Base-by-base conservation (phyloP, 192 early-diverging fungal genomes). In the Coemansia pectinata region DNA sequence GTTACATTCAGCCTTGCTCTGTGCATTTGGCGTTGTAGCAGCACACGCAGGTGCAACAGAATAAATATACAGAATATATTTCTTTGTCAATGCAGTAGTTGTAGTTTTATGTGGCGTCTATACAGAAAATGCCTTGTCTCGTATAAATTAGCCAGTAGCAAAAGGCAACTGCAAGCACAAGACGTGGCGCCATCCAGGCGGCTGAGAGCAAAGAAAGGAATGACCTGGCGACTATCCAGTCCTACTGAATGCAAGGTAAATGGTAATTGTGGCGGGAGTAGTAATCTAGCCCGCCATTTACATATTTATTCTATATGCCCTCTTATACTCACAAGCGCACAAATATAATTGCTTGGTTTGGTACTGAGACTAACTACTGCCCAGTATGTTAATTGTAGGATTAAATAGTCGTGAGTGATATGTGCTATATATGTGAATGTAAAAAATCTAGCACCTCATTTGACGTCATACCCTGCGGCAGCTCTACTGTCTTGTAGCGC, bases 401-500 rank as follows among this genome's bases (percentile, higher is more conserved):
- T 9, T 15, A 12, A 23, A 31, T 15, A 33, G 21, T 55, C 14
- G 4, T 6, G 11, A 29, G 25, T 15, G 11, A 55, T 3, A 3
- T 29, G 29, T 6, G 29, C 55, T 58, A 58, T 6, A 70, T 50
- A 14, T 63, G 60, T 19, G 68, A 47, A 21, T 36, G 23, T 17
- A 73, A 38, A 14, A 36, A 57, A 34, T 41, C 38, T 21, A 67
- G 10, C 40, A 73, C 65, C 15, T 33, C 42, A 5, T 34, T 25
- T 10, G 39, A 21, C 33, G 33, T 44, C 36, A 42, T 50, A 25
- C 25, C 44, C 34, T 17, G 27, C 21, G 36, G 34, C 10, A 73
- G n/a, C 25, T 67, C 55, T 9, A 73, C 47, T 12, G 45, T 31
- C 45, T 73, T 73, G 71, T 55, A 55, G 9, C 50, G 65, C 6